Conservation (phyloP, 2,329 filamentous ascomycete species). For the Stromatinia cepivora region DNA sequence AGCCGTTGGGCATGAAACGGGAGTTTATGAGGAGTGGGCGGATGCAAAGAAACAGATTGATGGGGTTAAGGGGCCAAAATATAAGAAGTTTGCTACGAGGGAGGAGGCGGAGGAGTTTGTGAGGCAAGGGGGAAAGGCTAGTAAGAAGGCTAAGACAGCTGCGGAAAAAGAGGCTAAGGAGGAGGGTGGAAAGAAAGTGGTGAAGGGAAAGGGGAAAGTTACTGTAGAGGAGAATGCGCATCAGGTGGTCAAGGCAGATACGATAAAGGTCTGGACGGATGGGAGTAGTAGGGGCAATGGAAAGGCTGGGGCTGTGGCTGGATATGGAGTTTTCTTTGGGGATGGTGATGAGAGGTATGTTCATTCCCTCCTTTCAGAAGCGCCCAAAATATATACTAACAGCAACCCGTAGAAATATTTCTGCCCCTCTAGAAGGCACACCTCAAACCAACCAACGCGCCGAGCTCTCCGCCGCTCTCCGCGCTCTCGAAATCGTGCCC, state of each 20-base stretch:
- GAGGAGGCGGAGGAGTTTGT: conserved; percentile 81
- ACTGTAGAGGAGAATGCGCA: conserved; percentile 17
- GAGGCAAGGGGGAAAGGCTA: conserved; percentile 42
- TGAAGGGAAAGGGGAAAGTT: conserved; percentile 16
- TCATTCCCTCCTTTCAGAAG: conserved; percentile 21
- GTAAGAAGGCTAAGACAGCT: conserved; percentile 35
- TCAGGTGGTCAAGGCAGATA: conserved; percentile 36
- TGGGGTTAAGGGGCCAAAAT: conserved; percentile 68
- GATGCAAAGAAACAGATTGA: conserved; percentile 71
- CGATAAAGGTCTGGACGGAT: conserved; percentile 58
- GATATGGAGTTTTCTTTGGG: conserved; percentile 66
- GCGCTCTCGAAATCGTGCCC: conserved; percentile 76
- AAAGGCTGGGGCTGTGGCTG: conserved; percentile 53
- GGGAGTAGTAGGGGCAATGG: conserved; percentile 63
- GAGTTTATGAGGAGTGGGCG: conserved; percentile 65
- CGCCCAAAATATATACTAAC: not conserved
- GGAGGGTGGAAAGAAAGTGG: conserved; percentile 29
- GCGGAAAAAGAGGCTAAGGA: conserved; percentile 29
- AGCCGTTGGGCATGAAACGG: conserved; percentile 57
- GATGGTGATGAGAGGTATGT: conserved; percentile 53
- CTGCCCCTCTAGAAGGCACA: conserved; percentile 38
- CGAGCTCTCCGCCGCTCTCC: conserved; percentile 85
- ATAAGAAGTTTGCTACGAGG: conserved; percentile 67
- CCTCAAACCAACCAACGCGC: conserved; percentile 92
- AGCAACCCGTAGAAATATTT: conserved; percentile 50